A percentile compares a stretch with the other conserved stretches of the same genome.
phyloP scores from a whole-genome alignment of 2,329 filamentous ascomycete species.

The Claviceps arundinis region DNA sequence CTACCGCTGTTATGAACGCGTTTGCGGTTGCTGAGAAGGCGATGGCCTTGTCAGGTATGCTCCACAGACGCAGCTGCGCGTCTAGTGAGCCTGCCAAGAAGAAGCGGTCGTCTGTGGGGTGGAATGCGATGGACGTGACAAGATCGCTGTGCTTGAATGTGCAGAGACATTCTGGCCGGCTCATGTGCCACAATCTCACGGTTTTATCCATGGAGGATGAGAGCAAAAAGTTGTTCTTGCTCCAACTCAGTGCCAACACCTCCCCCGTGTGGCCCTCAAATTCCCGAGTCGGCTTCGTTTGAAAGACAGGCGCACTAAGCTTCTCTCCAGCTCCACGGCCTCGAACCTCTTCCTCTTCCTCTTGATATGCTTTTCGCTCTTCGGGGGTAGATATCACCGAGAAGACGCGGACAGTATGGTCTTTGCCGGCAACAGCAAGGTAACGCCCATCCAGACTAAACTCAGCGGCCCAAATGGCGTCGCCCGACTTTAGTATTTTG shows the following conservation, averaged over 20 bases:
- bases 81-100: conserved; percentile 91
- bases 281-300: conserved; percentile 61
- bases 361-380: conserved; percentile 61
- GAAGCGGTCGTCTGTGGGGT: conserved; percentile 89
- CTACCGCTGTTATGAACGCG: conserved; percentile 87
- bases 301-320: conserved; percentile 83
- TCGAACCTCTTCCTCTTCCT: conserved; percentile 31
- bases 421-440: conserved; percentile 83
- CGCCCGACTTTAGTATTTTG: conserved; percentile 31
- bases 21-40: conserved; percentile 65
- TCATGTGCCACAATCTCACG: conserved; percentile 86
- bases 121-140: conserved; percentile 88
- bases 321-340: conserved; percentile 34
- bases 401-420: conserved; percentile 77
- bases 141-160: conserved; percentile 93
- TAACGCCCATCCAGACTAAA: conserved; percentile 89
- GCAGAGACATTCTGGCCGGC: conserved; percentile 71
- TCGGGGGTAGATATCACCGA: conserved; percentile 72
- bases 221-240: conserved; percentile 94
- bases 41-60: conserved; percentile 90
- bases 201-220: conserved; percentile 98
- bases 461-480: conserved; percentile 82
- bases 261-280: conserved; percentile 76
- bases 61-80: conserved; percentile 80
- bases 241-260: conserved; percentile 89